Conservation (phyloP, 768 basidiomycete genomes). For the Naganishia friedmannii region DNA sequence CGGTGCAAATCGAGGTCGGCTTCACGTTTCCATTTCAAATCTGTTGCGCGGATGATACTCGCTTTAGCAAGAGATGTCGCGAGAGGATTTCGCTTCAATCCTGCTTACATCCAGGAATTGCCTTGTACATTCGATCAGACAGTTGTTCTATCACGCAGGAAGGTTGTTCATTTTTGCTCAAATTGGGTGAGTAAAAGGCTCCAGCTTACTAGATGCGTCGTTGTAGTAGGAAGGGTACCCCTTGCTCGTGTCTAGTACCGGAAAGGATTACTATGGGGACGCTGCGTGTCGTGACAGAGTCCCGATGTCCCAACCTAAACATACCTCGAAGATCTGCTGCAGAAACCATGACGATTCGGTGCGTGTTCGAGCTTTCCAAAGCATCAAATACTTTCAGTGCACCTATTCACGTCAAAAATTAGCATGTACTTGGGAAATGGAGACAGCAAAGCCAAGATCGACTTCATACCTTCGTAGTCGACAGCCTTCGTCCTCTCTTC, state of each 20-base stretch:
- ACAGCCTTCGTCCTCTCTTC: slow-evolving; percentile 58
- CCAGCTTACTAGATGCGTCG: slow-evolving; percentile 36
- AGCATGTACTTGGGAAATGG: background rate
- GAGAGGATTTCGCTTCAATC: background rate
- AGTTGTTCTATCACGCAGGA: slow-evolving; percentile 29
- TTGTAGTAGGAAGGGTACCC: slow-evolving; percentile 41
- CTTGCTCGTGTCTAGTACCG: slow-evolving; percentile 26
- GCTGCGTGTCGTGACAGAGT: no score
- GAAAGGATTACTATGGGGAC: background rate
- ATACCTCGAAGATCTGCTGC: slow-evolving; percentile 62
- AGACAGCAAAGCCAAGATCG: background rate
- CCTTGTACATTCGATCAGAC: slow-evolving; percentile 54
- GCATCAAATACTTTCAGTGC: slow-evolving; percentile 70
- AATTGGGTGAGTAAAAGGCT: background rate
- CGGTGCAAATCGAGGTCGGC: slow-evolving; percentile 55
- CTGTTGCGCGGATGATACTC: slow-evolving; percentile 25
- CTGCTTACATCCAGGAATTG: slow-evolving; percentile 53
- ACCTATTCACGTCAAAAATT: slow-evolving; percentile 47
- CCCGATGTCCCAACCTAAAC: slow-evolving; percentile 29
- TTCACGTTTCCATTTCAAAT: slow-evolving; percentile 55
- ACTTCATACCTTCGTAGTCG: slow-evolving; percentile 54
- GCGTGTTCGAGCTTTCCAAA: slow-evolving; percentile 59
- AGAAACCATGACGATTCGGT: slow-evolving; percentile 62
- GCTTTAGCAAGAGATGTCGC: background rate
- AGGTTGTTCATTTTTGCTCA: background rate